A percentile compares a stretch with the other conserved stretches of the same genome.
Conservation (phyloP, 306 rosid species). For the Luffa acutangula region DNA sequence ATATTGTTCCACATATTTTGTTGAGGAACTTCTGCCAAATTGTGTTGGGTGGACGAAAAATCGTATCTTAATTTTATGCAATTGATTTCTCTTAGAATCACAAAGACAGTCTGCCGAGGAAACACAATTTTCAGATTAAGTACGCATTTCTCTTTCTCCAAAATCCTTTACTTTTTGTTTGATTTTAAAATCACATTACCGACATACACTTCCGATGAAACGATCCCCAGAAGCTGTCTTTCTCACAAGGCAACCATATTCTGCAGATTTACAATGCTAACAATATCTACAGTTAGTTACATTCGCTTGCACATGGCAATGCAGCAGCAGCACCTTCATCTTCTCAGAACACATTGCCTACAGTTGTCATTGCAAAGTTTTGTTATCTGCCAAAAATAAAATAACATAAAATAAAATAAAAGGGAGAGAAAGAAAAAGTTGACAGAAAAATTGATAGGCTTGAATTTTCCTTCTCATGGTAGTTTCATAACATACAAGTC, state of each 20-base stretch:
- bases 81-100: background rate
- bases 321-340: background rate
- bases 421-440: background rate
- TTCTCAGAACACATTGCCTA: constrained; percentile 9
- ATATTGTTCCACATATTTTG: background rate
- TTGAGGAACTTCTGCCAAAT: background rate
- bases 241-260: background rate
- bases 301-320: background rate
- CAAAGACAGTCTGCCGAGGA: background rate
- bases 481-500: background rate
- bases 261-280: constrained; percentile 1
- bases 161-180: background rate
- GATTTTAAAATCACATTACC: background rate
- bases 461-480: background rate
- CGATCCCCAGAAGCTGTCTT: constrained; percentile 1
- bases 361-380: constrained; percentile 4
- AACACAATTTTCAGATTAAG: background rate
- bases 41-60: background rate
- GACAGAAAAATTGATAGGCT: background rate
- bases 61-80: background rate
- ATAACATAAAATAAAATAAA: background rate
- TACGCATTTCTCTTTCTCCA: background rate
- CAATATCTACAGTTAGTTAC: constrained; percentile 6
- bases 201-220: background rate
- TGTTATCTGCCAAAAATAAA: constrained; percentile 5